Conservation (phyloP, 805 yeast species). For the Barnettozyma wickerhamii region DNA sequence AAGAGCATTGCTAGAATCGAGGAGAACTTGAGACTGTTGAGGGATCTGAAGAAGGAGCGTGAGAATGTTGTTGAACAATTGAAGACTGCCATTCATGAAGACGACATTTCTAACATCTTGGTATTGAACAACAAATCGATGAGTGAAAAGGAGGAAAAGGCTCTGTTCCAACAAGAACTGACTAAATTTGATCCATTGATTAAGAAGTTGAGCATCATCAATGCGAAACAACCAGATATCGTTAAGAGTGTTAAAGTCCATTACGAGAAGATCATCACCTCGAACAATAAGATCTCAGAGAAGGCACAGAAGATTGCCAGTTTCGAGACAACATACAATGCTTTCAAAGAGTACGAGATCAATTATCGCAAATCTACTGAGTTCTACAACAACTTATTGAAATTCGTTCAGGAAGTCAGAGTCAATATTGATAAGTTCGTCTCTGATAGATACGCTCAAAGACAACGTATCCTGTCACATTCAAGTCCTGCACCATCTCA, state of each 20-base stretch:
- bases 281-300: conserved; percentile 38
- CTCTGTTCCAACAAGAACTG: conserved; percentile 66
- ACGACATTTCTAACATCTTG: conserved; percentile 77
- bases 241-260: conserved; percentile 41
- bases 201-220: conserved; percentile 60
- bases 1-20: conserved; percentile 47
- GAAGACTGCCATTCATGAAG: conserved; percentile 66
- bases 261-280: conserved; percentile 43
- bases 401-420: conserved; percentile 21
- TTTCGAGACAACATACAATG: conserved; percentile 45
- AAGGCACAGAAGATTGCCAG: conserved; percentile 37
- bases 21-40: conserved; percentile 54
- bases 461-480: conserved; percentile 16
- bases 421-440: conserved; percentile 21
- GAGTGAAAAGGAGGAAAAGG: conserved; percentile 51
- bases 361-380: conserved; percentile 60
- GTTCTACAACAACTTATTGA: conserved; percentile 51
- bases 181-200: conserved; percentile 70
- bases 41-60: conserved; percentile 61
- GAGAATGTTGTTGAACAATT: conserved; percentile 55
- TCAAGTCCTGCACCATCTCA: conserved; percentile 7
- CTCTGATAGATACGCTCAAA: conserved; percentile 22
- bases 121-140: conserved; percentile 55
- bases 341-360: conserved; percentile 52
- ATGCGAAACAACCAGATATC: conserved; percentile 57